Percentiles rank a stretch among this genome's conserved stretches.
These are phyloP conservation scores for Microbotryum intermedium DNA, from an alignment of 1,284 basidiomycete genomes.

Conservation along the genomic window DNA sequence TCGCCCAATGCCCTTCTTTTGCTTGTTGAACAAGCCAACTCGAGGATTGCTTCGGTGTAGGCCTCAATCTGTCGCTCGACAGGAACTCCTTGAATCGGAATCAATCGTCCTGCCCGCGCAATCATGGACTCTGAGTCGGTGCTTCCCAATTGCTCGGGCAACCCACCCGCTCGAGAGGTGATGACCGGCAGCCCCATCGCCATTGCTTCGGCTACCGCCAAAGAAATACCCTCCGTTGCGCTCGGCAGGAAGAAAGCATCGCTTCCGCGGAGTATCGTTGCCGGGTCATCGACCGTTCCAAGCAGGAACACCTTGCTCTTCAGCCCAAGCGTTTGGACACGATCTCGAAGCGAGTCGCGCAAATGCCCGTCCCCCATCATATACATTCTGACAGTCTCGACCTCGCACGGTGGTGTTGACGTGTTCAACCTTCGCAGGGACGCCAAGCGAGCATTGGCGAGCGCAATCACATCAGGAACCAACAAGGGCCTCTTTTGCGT, in stretches of 20 bases:
- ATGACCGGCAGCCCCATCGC: slow-evolving; percentile 11
- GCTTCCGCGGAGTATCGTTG: slow-evolving; percentile 9
- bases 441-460: slow-evolving; percentile 12
- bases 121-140: no score
- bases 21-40: no score
- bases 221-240: slow-evolving; percentile 2
- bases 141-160: slow-evolving; percentile 10
- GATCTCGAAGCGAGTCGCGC: slow-evolving; percentile 1
- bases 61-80: no score
- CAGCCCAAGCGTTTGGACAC: not conserved
- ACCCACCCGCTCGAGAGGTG: slow-evolving; percentile 3
- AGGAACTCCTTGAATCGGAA: no score
- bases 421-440: not conserved
- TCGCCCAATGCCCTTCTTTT: no score
- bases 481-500: slow-evolving; percentile 10
- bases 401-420: no score
- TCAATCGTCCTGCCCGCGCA: no score
- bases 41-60: no score
- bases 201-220: slow-evolving; percentile 17
- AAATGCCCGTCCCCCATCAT: slow-evolving; percentile 25
- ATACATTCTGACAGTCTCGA: slow-evolving; percentile 1
- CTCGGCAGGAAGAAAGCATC: slow-evolving; percentile 16
- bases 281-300: slow-evolving; percentile 12
- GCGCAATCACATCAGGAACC: slow-evolving; percentile 16
- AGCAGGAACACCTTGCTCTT: slow-evolving; percentile 5